Conservation (phyloP, 179 eudicot genomes). For the Heliamphora pulchella region DNA sequence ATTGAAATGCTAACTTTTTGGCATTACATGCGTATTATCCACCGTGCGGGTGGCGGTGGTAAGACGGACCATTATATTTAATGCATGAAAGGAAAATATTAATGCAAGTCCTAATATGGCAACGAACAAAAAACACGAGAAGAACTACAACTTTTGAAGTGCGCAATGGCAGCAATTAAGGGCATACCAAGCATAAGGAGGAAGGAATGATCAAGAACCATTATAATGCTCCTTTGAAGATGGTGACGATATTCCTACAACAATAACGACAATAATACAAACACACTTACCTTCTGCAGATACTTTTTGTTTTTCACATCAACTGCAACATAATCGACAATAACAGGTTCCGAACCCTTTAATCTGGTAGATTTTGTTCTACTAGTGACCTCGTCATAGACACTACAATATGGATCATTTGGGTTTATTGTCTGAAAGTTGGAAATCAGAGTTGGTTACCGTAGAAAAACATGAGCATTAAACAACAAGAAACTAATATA, state of each 20-base stretch:
- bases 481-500: constrained; percentile 7
- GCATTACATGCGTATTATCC: too few relatives aligned
- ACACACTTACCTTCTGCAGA: constrained; percentile 56
- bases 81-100: neutral
- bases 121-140: neutral
- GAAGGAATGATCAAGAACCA: too few relatives aligned
- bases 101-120: neutral
- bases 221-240: neutral
- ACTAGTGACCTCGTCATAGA: constrained; percentile 43
- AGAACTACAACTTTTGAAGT: neutral
- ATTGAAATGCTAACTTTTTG: too few relatives aligned
- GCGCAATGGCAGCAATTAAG: neutral
- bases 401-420: constrained; percentile 53
- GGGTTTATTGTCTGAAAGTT: constrained; percentile 56
- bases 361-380: constrained; percentile 25
- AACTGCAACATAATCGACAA: constrained; percentile 75
- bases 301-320: constrained; percentile 62
- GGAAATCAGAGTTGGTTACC: constrained; percentile 21
- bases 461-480: neutral
- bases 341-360: constrained; percentile 68
- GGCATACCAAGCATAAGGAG: neutral
- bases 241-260: constrained; percentile 3
- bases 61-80: too few relatives aligned
- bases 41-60: too few relatives aligned
- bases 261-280: neutral